Evolutionary conservation across 257 asterid species (phyloP), one percentile per base, ranked within the genome.

Genomic region (Prunella vulgaris): DNA sequence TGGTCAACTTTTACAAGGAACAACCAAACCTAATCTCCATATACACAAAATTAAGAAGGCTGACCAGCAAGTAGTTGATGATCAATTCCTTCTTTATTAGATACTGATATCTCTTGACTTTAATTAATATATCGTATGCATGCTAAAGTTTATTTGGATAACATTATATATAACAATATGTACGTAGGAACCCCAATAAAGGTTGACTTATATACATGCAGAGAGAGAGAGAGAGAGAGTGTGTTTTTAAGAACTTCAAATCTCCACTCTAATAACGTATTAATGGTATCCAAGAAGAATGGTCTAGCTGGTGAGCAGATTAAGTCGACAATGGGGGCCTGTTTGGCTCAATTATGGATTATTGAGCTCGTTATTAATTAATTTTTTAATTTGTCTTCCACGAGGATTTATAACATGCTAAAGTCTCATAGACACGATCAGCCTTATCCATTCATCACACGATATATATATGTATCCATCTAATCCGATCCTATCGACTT

Each of bases 241-340:
- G 14, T 18, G 27, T 37, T 15, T 57, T 64, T 27, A 44, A 57
- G 68, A 73, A 66, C 35, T 42, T 18, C 22, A 46, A 68, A 32
- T 60, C 42, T 52, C 40, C 54, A 35, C 3, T 51, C 64, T 42
- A 4, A 14, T n/a, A 60, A 62, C 66, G 25, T 72, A 61, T 64
- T 69, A 59, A 64, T 60, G 61, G 67, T 38, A 67, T 58, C 56
- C 60, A 63, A 35, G 70, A 51, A 66, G 25, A 28, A 74, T 78
- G 81, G 78, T 64, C 70, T 59, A 64, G 81, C 71, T 76, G 76
- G 73, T 70, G 27, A 59, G 81, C 52, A 79, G 56, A 70, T 52
- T 35, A 38, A 48, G 21, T 49, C 17, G 77, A 78, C 80, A 78
- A 53, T 17, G 37, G 70, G 85, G 69, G 77, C 83, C 78, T 63